These are phyloP conservation scores for Chrysanthemum makinoi DNA, from an alignment of 129 eudicot species.

Conservation along the genomic window DNA sequence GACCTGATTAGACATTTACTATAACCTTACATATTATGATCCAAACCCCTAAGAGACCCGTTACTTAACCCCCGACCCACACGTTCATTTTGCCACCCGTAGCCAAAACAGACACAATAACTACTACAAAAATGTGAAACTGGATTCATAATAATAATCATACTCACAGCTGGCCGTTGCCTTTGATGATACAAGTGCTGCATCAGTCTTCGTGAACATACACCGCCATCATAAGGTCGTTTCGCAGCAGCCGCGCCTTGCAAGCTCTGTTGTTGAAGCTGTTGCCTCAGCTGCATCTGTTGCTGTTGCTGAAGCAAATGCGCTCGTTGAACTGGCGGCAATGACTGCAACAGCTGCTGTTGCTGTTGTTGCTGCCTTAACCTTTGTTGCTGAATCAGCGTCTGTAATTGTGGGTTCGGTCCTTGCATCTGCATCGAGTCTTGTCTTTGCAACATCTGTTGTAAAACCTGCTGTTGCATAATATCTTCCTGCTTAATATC, in stretches of 20 bases:
- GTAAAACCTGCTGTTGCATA: constrained; percentile 76
- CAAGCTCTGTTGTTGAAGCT: constrained; percentile 52
- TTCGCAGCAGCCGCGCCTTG: constrained; percentile 61
- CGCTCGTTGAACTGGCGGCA: constrained; percentile 83
- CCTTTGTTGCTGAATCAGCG: constrained; percentile 75
- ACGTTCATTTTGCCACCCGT: neutral
- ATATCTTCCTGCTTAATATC: constrained; percentile 85
- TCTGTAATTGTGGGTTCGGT: constrained; percentile 79
- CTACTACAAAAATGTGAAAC: neutral
- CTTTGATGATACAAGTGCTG: constrained; percentile 89
- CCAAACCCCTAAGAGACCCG: too few relatives aligned
- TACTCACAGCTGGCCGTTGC: constrained; percentile 86
- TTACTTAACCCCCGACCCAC: too few relatives aligned
- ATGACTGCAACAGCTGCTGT: constrained; percentile 72
- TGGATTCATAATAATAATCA: constrained; percentile 8
- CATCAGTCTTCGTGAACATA: constrained; percentile 91
- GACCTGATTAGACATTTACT: too few relatives aligned
- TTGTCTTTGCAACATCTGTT: constrained; percentile 75
- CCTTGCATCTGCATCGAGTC: constrained; percentile 72
- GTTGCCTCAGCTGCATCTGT: constrained; percentile 48
- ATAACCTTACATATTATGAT: too few relatives aligned
- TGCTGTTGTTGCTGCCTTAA: constrained; percentile 72
- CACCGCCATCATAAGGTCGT: constrained; percentile 77
- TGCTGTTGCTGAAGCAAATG: constrained; percentile 75
- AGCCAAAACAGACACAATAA: neutral